Base-by-base conservation (phyloP, 2,329 filamentous ascomycete genomes). In the Trichothecium roseum region DNA sequence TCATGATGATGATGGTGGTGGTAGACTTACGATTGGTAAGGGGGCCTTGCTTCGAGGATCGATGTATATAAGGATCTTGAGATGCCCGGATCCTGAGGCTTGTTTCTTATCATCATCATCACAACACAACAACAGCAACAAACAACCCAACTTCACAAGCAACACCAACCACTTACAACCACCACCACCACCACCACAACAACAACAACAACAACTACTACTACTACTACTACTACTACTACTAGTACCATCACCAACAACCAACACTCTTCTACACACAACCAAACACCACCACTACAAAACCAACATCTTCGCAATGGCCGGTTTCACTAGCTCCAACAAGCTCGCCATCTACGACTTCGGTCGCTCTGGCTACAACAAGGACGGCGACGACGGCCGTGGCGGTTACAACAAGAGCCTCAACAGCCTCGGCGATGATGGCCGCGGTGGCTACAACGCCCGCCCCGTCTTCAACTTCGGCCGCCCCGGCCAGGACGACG, bases 391-490 rank as follows among this genome's bases (percentile, higher is more conserved):
- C 49, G 52, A 54, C 34, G 54, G 56, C 38, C 54, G 54, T 35
- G n/a, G n/a, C n/a, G n/a, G n/a, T n/a, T n/a, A n/a, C n/a, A 45
- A 56, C 18, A 43, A 37, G 38, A 37, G 38, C 30, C 39, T 40
- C 16, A 34, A 30, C n/a, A 33, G 33, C 9, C 32, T 20, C 31
- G 40, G 38, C 36, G 54, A 59, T 53, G 55, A 60, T 40, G 64
- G 65, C 51, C 63, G 64, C 41, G 61, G 57, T 35, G 64, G 64
- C 42, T 67, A 67, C 57, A 68, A 68, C 59, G 63, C 61, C 49
- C 47, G 55, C 36, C 50, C 45, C 24, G 57, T 37, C 36, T 31
- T 34, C 35, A 53, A 57, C 51, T 54, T 58, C 40, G 63, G 64
- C 51, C 62, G 63, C 42, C 62, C 57, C 32, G 37, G 29, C 30